Base-by-base conservation (phyloP, 139 green algal genomes). In the Diplosphaera chodatii region DNA sequence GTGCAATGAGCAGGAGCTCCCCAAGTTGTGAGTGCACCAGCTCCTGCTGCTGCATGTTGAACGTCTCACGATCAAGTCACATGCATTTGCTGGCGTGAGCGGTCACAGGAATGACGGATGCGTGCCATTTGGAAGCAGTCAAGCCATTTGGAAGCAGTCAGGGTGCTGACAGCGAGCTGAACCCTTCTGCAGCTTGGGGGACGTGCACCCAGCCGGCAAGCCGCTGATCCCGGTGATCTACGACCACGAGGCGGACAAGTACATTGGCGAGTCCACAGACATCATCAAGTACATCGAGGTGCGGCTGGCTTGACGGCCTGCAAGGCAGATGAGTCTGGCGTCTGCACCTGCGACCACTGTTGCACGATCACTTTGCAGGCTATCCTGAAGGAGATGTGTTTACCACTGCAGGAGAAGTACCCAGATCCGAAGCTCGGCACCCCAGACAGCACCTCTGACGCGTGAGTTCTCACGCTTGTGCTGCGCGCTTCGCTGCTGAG, bases 201-300 rank as follows among this genome's bases (percentile, higher is more conserved):
- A 59, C 18, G 48, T 59, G 48, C 48, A 59, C 48, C 48, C 48
- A 27, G 48, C 48, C 3, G 48, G 48, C 48, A 23, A 59, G 48
- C 48, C 48, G 48, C 48, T 59, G 16, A 59, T 59, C 48, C 48
- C 48, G 16, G 48, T 59, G 48, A 23, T 59, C 16, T 59, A 59
- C 48, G 48, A 59, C 48, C 48, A 59, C 48, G 16, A 59, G 48
- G 48, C 48, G 48, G 48, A 59, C 48, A 59, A 59, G 48, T 59
- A 59, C 48, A 59, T 59, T 25, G 48, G 48, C 48, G 48, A 59
- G 48, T 59, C 48, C 48, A 59, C 48, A 3, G 48, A 59, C 48
- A 59, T 59, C 48, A 59, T 59, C 48, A 59, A 59, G 48, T 59
- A 59, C 48, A 59, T 59, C 48, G 48, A 59, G 48, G 48, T 59